These are phyloP conservation scores for Gonapodya sp. DNA, from an alignment of 192 early-diverging fungal genomes.

Conservation along the genomic window DNA sequence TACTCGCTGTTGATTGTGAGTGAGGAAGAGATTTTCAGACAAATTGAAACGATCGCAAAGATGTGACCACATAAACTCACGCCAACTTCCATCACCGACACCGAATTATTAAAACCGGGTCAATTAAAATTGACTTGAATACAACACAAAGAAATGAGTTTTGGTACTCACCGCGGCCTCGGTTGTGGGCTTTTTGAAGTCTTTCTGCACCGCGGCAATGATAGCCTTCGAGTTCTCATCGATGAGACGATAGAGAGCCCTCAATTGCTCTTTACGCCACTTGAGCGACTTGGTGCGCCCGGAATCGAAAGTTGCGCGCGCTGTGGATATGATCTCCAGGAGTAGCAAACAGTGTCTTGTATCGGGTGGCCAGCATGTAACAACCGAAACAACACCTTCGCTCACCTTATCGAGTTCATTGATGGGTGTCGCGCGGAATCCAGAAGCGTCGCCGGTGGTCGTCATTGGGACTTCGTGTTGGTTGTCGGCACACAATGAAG, in stretches of 20 bases:
- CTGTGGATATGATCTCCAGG: neutral
- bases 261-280: neutral
- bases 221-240: slow-evolving; percentile 46
- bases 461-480: too few relatives aligned
- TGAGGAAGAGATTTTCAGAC: neutral
- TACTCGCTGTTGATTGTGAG: neutral
- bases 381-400: too few relatives aligned
- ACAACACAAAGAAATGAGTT: neutral
- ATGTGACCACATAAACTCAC: neutral
- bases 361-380: too few relatives aligned
- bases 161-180: slow-evolving; percentile 26
- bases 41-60: neutral
- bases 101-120: neutral
- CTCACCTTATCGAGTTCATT: too few relatives aligned
- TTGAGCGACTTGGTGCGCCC: neutral
- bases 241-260: neutral
- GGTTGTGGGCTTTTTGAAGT: slow-evolving; percentile 41
- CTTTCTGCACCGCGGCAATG: slow-evolving; percentile 40
- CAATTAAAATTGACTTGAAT: neutral
- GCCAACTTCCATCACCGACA: too few relatives aligned
- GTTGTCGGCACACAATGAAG: too few relatives aligned
- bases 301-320: neutral
- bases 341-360: too few relatives aligned
- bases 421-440: too few relatives aligned
- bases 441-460: too few relatives aligned